A percentile compares a stretch with the other conserved stretches of the same genome.
phyloP scores from a whole-genome alignment of 768 basidiomycete species.

The Hygrocybe coccinea region DNA sequence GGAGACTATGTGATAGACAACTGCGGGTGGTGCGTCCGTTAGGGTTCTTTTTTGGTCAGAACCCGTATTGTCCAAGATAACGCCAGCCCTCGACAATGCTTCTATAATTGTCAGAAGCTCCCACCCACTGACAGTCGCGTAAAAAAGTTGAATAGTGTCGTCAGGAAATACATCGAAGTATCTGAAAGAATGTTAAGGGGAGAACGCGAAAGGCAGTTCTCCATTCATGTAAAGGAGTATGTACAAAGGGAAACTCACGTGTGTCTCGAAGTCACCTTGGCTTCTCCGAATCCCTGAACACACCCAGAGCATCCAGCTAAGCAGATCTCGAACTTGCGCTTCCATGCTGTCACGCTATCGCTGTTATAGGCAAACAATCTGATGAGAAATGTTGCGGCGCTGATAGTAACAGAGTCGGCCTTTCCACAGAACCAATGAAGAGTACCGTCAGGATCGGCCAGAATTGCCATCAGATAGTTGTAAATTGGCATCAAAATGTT shows the following conservation, averaged over 20 bases:
- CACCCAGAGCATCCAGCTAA: slow-evolving; percentile 65
- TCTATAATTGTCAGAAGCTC: slow-evolving; percentile 51
- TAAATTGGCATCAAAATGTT: slow-evolving; percentile 47
- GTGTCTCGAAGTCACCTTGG: slow-evolving; percentile 56
- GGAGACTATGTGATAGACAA: slow-evolving; percentile 58
- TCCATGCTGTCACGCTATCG: slow-evolving; percentile 58
- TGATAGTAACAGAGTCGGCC: slow-evolving; percentile 50
- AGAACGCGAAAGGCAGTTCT: not conserved
- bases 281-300: slow-evolving; percentile 58
- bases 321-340: slow-evolving; percentile 48
- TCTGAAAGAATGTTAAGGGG: slow-evolving; percentile 32
- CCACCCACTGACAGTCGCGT: slow-evolving; percentile 59
- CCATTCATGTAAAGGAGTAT: not conserved
- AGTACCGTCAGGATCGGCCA: slow-evolving; percentile 33
- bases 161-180: slow-evolving; percentile 68
- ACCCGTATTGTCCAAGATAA: slow-evolving; percentile 4
- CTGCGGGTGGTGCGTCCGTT: slow-evolving; percentile 42
- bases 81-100: slow-evolving; percentile 36
- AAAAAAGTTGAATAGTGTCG: slow-evolving; percentile 52
- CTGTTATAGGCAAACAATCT: slow-evolving; percentile 76
- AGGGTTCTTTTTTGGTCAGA: slow-evolving; percentile 25
- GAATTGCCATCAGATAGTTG: slow-evolving; percentile 48
- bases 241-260: slow-evolving; percentile 53
- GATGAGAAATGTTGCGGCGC: slow-evolving; percentile 75
- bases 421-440: slow-evolving; percentile 81